Base-by-base conservation (phyloP, 805 yeast genomes). In the Starmerella ratchasimensis region DNA sequence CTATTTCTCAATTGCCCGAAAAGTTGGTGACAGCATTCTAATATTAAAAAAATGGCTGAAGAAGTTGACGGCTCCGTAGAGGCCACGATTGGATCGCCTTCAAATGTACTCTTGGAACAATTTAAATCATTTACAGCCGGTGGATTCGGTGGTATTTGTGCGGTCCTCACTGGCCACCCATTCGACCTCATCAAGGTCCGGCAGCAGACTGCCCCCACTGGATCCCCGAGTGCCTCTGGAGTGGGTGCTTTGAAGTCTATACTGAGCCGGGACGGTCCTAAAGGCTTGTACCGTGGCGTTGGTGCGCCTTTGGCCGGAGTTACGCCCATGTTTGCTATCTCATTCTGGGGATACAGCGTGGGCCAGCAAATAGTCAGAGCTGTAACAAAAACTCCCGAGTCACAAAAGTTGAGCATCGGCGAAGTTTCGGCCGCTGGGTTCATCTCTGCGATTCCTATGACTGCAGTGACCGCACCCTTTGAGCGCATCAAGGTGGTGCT, bases 281-380 rank as follows among this genome's bases (percentile, higher is more conserved):
- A 65, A 19, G 96, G 97, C 1, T 73, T 88, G 47, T 88, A 88
- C 60, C 67, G 93, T 54, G 98, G 98, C 42, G 96, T 90, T 23
- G 67, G 80, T 10, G 94, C 97, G 11, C 98, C 98, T 3, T 62
- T 88, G 36, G 56, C 81, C n/a, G 98, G 98, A 18, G 96, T 88
- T 17, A 90, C 97, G 0, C 98, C 98, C 21, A 90, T 88, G 81
- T 90, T 90, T 65, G 97, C 97, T 2, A 90, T 90, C 18, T 80
- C 94, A 2, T 88, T 88, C 64, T 88, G 98, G 97, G 97, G 97
- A 54, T 88, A 90, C 59, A 96, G 84, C 54, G 66, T 82, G 37
- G 97, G 97, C 45, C 84, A 83, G 62, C 73, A 72, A 45, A 41
- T 88, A 3, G 93, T 86, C 3, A 50, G 70, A 1, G 47, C 58